Base-by-base conservation (phyloP, 2,329 filamentous ascomycete species). In the Alternaria panax region DNA sequence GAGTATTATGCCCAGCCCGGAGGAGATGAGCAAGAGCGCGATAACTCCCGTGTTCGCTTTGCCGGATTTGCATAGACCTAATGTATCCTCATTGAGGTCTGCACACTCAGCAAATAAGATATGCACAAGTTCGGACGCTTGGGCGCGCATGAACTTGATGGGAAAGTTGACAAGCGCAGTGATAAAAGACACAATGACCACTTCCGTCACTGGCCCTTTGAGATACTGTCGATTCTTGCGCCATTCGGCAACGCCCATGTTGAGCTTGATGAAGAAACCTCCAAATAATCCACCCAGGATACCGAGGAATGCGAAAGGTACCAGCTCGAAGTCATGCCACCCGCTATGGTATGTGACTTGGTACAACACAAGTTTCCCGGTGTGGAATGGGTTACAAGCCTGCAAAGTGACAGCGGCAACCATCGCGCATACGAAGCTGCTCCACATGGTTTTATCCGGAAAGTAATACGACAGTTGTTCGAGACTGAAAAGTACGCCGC, bases 361-460 rank as follows among this genome's bases (percentile, higher is more conserved):
- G 75, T 97, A 99, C 54, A 98, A 82, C 45, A 98, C 95, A 53
- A 98, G 90, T 78, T 99, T 96, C 54, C 94, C 95, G 1, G 93
- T 96, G 53, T 95, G 88, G 76, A 98, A 97, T 5, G 95, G 95
- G 75, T 99, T 95, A 62, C 97, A 87, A 5, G 92, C 92, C 78
- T 98, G 94, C 5, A 99, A 84, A 14, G 93, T 92, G 36, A 98
- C 92, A 18, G 95, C 94, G 16, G 93, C 95, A n/a, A 96, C 92
- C 93, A 98, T 98, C 75, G 95, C 95, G 72, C 95, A 98, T 40
- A 99, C 95, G 74, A 99, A 99, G 72, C 93, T 97, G 77, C 97
- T 95, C 95, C 95, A 99, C 95, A 99, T 98, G 9, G 95, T 98
- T 79, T 98, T 98, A 80, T 98, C 94, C 0, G 95, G 94, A 69